Evolutionary conservation across 768 basidiomycete species (phyloP).

Genomic region (Mrakia blollopis): DNA sequence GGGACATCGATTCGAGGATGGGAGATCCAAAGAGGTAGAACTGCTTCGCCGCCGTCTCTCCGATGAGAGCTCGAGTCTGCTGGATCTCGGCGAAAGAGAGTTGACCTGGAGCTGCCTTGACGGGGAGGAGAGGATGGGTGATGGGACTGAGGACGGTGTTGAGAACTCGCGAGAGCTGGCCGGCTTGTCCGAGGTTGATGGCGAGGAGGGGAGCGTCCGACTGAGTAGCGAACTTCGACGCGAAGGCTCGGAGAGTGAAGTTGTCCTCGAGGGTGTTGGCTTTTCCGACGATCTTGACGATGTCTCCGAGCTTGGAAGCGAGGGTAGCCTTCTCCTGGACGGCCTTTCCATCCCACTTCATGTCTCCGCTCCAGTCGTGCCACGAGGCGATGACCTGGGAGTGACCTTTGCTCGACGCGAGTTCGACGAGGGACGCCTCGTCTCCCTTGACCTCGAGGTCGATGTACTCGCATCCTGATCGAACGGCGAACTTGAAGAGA

Average conservation of each 20-base stretch:
- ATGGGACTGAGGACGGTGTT: conserved; percentile 83
- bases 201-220: conserved; percentile 78
- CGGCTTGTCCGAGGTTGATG: conserved; percentile 83
- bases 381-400: conserved; percentile 86
- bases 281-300: conserved; percentile 87
- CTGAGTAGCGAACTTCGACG: conserved; percentile 47
- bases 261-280: conserved; percentile 72
- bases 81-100: conserved; percentile 84
- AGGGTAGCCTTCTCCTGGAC: conserved; percentile 65
- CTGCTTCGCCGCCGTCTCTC: conserved; percentile 63
- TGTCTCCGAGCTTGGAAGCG: conserved; percentile 69
- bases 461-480: conserved; percentile 82
- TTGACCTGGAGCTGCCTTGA: conserved; percentile 87
- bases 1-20: conserved; percentile 83
- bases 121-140: conserved; percentile 80
- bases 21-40: conserved; percentile 89
- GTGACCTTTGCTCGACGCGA: conserved; percentile 60
- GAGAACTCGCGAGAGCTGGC: conserved; percentile 84
- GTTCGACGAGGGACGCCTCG: conserved; percentile 55
- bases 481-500: conserved; percentile 70
- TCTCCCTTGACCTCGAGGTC: conserved; percentile 83
- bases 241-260: conserved; percentile 69
- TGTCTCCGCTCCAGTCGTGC: conserved; percentile 85
- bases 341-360: conserved; percentile 69
- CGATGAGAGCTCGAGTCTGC: conserved; percentile 69